Conservation (phyloP, 2,329 filamentous ascomycete species). For the Colletotrichum horii region DNA sequence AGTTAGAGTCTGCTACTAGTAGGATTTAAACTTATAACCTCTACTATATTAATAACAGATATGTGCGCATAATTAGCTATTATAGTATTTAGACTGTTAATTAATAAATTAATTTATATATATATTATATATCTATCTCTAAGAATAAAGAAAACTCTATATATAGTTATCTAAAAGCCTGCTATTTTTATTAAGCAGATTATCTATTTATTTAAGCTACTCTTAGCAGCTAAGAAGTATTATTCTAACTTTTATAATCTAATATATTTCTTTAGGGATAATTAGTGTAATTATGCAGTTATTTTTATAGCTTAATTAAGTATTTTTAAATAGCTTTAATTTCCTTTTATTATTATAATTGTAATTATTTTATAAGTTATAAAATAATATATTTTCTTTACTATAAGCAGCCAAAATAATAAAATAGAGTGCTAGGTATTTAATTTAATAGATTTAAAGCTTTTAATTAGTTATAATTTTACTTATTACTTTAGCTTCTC, state of each 20-base stretch:
- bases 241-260: background rate
- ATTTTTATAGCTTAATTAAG: background rate
- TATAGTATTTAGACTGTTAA: too few relatives aligned
- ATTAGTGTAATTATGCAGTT: background rate
- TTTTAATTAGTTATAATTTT: too few relatives aligned
- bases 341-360: background rate
- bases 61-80: too few relatives aligned
- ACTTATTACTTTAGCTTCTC: too few relatives aligned
- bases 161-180: background rate
- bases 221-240: background rate
- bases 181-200: fast-evolving
- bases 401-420: background rate
- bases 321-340: too few relatives aligned
- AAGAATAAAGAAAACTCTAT: background rate
- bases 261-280: background rate
- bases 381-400: background rate
- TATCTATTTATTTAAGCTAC: background rate
- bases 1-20: too few relatives aligned
- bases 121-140: background rate
- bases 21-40: too few relatives aligned
- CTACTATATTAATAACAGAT: too few relatives aligned
- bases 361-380: background rate
- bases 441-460: background rate
- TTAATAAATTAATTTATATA: background rate
- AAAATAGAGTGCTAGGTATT: background rate